A percentile compares a stretch with the other conserved stretches of the same genome.
Evolutionary conservation across 108 stramenopile genomes (phyloP).

Genomic region (Skeletonema grethae): DNA sequence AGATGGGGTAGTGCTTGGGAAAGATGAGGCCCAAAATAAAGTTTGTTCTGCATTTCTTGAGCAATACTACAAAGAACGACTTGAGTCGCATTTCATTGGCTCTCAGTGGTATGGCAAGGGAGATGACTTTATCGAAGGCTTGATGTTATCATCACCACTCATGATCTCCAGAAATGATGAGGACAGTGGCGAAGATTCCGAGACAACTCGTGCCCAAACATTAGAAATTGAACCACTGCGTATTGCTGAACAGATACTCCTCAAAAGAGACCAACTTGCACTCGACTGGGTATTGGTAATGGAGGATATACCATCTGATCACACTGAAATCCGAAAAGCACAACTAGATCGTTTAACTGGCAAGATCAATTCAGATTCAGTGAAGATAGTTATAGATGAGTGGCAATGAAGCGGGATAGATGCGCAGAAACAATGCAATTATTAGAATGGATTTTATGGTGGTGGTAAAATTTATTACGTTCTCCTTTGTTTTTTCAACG

Average conservation of each 20-base stretch:
- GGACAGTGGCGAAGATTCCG: constrained; percentile 3
- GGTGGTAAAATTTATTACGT: neutral
- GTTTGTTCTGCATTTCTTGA: constrained; percentile 38
- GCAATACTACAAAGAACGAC: constrained; percentile 55
- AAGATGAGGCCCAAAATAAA: constrained; percentile 34
- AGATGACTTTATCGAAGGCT: constrained; percentile 75
- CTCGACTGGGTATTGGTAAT: constrained; percentile 64
- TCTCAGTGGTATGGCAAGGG: constrained; percentile 67
- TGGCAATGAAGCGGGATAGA: constrained; percentile 26
- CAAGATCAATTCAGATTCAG: constrained; percentile 4
- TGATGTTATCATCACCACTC: constrained; percentile 53
- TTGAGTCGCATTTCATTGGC: constrained; percentile 61
- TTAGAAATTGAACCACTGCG: constrained; percentile 60
- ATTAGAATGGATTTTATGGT: neutral
- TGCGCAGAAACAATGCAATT: neutral
- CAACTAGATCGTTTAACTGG: constrained; percentile 58
- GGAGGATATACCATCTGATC: constrained; percentile 48
- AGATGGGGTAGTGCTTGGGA: constrained; percentile 25
- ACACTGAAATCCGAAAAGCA: constrained; percentile 60
- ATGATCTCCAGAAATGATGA: constrained; percentile 30
- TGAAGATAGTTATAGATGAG: constrained; percentile 13
- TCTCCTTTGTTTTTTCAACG: constrained; percentile 29
- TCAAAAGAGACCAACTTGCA: constrained; percentile 58
- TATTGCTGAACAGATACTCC: constrained; percentile 64
- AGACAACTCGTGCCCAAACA: neutral